A percentile compares a stretch with the other conserved stretches of the same genome.
Conservation (phyloP, 768 basidiomycete genomes). For the Lentinula guzmanii region DNA sequence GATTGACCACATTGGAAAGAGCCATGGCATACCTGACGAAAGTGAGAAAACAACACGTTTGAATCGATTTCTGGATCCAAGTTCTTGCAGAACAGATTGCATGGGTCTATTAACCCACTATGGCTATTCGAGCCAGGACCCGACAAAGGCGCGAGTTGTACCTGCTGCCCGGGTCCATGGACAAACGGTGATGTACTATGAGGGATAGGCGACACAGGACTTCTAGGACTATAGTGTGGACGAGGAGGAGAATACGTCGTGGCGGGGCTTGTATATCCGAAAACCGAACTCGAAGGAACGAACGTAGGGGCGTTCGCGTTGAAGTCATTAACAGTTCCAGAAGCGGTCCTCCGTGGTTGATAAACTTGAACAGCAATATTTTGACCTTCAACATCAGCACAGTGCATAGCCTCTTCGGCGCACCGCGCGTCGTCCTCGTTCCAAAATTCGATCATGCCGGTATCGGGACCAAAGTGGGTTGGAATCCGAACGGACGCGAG, state of each 20-base stretch:
- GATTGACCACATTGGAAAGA: not conserved
- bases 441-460: conserved; percentile 81
- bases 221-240: conserved; percentile 31
- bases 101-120: conserved; percentile 85
- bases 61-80: conserved; percentile 82
- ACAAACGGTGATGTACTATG: conserved; percentile 39
- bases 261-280: conserved; percentile 53
- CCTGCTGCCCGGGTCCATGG: conserved; percentile 87
- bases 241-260: conserved; percentile 72
- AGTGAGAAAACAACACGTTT: conserved; percentile 76
- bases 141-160: conserved; percentile 67
- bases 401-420: conserved; percentile 80
- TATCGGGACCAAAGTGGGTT: conserved; percentile 72
- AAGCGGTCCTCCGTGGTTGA: conserved; percentile 55
- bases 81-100: conserved; percentile 89
- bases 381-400: conserved; percentile 75
- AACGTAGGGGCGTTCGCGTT: conserved; percentile 71
- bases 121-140: conserved; percentile 81
- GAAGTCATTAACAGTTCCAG: conserved; percentile 54
- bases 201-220: conserved; percentile 35
- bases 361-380: conserved; percentile 82
- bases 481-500: conserved; percentile 73
- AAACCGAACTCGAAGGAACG: conserved; percentile 64
- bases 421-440: conserved; percentile 76
- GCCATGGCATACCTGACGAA: conserved; percentile 55